These are phyloP conservation scores for Penicillium sp. DNA, from an alignment of 2,329 filamentous ascomycete genomes.

Conservation along the genomic window DNA sequence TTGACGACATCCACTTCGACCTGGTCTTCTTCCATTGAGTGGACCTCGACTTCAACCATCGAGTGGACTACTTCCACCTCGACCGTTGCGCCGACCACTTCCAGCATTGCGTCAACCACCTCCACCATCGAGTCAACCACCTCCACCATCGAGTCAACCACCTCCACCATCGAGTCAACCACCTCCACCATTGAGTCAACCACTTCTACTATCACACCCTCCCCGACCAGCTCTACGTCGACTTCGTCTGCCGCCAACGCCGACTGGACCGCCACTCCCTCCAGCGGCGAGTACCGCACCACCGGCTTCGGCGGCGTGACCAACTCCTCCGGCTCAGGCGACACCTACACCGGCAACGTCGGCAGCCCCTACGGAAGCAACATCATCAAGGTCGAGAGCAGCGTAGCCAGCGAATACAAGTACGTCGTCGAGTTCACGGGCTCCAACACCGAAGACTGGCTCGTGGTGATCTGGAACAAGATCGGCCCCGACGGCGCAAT, in stretches of 20 bases:
- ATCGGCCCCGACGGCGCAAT: slow-evolving; percentile 33
- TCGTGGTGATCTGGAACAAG: slow-evolving; percentile 44
- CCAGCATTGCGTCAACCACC: background rate
- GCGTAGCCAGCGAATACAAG: slow-evolving; percentile 32
- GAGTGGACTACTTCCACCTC: background rate
- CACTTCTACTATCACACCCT: slow-evolving; percentile 1
- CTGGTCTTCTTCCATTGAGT: background rate
- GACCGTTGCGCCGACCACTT: background rate
- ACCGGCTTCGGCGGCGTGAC: slow-evolving; percentile 36
- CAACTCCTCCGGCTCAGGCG: slow-evolving; percentile 21
- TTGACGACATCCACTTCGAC: slow-evolving; percentile 1
- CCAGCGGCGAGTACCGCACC: slow-evolving; percentile 25
- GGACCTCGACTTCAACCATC: background rate
- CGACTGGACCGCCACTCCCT: slow-evolving; percentile 23
- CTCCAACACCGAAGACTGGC: slow-evolving; percentile 33
- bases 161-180: background rate
- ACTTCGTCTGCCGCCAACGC: slow-evolving; percentile 10
- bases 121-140: slow-evolving; percentile 1
- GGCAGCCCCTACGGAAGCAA: slow-evolving; percentile 42
- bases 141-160: background rate
- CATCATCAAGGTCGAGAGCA: slow-evolving; percentile 35
- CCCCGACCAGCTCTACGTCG: slow-evolving; percentile 13
- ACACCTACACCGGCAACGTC: slow-evolving; percentile 38
- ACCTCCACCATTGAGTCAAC: background rate
- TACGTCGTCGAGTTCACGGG: slow-evolving; percentile 38